Evolutionary conservation across 2,329 filamentous ascomycete genomes (phyloP), one percentile per base, ranked within the genome.

Genomic region (Ambrosiella xylebori): DNA sequence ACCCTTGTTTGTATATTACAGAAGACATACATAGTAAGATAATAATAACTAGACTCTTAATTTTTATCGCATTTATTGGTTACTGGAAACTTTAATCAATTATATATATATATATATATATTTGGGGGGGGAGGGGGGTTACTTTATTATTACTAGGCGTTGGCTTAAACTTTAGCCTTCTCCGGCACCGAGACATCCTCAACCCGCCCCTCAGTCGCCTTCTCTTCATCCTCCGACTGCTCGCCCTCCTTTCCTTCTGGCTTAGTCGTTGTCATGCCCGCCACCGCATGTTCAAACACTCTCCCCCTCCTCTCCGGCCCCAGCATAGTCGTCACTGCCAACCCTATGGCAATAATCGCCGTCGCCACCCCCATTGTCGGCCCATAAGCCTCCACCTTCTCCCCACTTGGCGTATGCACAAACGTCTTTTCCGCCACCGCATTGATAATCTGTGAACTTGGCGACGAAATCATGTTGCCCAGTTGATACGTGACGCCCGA

Each of bases 401-500:
- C 67, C 2, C 85, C 84, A 8, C 73, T 71, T 5, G 66, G 65
- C 45, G 75, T 73, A 0, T 68, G 79, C 51, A 88, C 72, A 44
- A 75, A 76, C 39, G 74, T 75, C 50, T 71, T 76, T 65, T 89
- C 84, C 1, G 85, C 76, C 55, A 89, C 76, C 11, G 82, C 84
- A 61, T 88, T 88, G 66, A 89, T 82, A 53, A 90, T 89, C 67
- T 89, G 85, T 0, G 85, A 81, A 0, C 80, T 83, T 0, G 84
- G 84, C 0, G 78, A 81, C 1, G 76, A 82, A 9, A 81, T 81
- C 15, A 91, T 77, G 67, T 90, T 91, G 54, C 86, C 86, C 1
- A 90, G 76, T 69, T 91, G 84, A 70, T 89, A 88, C 2, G 78
- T 75, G 0, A 85, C 85, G 56, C 85, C 85, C 27, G 87, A 82